Evolutionary conservation across 2,329 filamentous ascomycete genomes (phyloP), one percentile per base, ranked within the genome.

Genomic region (Trichoderma breve): DNA sequence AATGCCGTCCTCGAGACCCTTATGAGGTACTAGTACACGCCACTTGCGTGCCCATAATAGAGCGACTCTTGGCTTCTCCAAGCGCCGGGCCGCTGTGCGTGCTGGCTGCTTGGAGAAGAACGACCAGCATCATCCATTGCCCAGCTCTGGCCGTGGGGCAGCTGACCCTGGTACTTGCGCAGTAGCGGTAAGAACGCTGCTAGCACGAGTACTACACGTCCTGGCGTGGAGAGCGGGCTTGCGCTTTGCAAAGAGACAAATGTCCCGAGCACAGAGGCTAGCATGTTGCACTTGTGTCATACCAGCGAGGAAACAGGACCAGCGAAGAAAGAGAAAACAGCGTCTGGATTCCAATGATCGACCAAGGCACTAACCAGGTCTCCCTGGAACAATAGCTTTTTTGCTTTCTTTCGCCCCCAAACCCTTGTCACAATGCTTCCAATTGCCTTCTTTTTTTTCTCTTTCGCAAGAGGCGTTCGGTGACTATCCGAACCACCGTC

Each of bases 131-230:
- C 64, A 53, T 39, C 47, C 26, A 60, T 11, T 57, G 64, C 30
- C 51, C 64, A 39, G 53, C 26, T 30, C 14, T n/a, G 43, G 60
- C 28, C 32, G 67, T 47, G 57, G 57, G 36, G 24, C 39, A 63
- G 67, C 67, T 70, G 67, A 70, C 67, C 26, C 64, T 67, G 64
- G 64, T 53, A 26, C 43, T 36, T 26, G 47, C 34, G 21, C 63
- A 34, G 47, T 66, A 63, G 34, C 34, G 34, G 60, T 63, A 63
- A 63, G 60, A 28, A 43, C 21, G 64, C 64, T 57, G 51, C 47
- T 55, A 36, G 47, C 63, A 62, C 30, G 47, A 36, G 24, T 60
- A 60, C 55, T 32, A 14, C 57, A 34, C 57, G 57, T 60, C 57
- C 57, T 60, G 57, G 57, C 57, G 57, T 34, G 9, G 28, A 34